Percentiles rank a stretch among this genome's conserved stretches.
Evolutionary conservation across 2,329 filamentous ascomycete species (phyloP).

Genomic region (Alternaria sp.): DNA sequence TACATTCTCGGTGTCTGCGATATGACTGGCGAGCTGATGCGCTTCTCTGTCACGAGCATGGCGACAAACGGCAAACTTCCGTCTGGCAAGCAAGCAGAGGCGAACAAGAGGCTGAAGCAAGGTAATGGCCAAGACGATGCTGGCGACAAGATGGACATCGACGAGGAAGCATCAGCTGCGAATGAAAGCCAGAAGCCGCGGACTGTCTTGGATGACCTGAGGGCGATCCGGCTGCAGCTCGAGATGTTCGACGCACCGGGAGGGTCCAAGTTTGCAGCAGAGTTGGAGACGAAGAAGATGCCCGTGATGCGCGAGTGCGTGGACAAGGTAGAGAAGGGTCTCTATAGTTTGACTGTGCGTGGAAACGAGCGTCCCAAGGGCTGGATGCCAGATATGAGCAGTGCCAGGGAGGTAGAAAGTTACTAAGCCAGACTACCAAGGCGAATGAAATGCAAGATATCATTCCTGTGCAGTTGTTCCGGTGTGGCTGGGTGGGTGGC

Average conservation of each 20-base stretch:
- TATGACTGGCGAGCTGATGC: constrained; percentile 94
- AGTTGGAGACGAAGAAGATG: constrained; percentile 76
- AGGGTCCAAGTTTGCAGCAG: constrained; percentile 62
- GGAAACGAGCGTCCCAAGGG: constrained; percentile 89
- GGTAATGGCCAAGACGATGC: constrained; percentile 20
- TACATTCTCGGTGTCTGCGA: constrained; percentile 93
- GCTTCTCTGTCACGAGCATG: constrained; percentile 88
- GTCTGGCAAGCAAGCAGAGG: constrained; percentile 37
- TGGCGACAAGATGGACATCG: constrained; percentile 46
- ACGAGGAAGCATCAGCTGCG: constrained; percentile 30
- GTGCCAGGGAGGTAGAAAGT: constrained; percentile 52
- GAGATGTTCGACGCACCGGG: constrained; percentile 71
- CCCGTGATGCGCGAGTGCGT: constrained; percentile 87
- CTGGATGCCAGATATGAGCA: constrained; percentile 81
- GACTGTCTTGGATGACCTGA: constrained; percentile 80
- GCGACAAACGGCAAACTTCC: constrained; percentile 70
- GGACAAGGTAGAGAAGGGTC: constrained; percentile 88
- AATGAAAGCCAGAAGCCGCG: constrained; percentile 50
- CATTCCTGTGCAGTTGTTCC: constrained; percentile 1
- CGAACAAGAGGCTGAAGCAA: constrained; percentile 45
- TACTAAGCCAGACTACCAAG: constrained; percentile 26
- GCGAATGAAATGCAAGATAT: neutral
- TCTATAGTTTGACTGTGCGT: constrained; percentile 86
- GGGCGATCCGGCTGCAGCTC: constrained; percentile 76
- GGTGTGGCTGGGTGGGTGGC: constrained; percentile 22